Base-by-base conservation (phyloP, 805 yeast genomes). In the Ogataea zsoltii region DNA sequence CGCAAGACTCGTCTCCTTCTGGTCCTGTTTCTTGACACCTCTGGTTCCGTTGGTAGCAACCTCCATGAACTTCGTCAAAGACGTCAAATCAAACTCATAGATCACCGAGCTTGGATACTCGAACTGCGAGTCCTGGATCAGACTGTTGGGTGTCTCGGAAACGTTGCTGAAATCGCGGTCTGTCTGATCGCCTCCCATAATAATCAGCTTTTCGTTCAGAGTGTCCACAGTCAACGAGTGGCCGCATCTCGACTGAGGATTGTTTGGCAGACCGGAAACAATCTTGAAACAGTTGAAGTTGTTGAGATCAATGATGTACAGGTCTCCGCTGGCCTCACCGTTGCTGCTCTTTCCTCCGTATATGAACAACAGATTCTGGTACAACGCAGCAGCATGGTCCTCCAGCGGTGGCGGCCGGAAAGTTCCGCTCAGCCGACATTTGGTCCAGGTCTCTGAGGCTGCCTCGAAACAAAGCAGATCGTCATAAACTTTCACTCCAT, bases 121-220 rank as follows among this genome's bases (percentile, higher is more conserved):
- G 30, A 67, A 62, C 19, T 60, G 57, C n/a, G 60, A 49, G 23
- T 59, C 67, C 47, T 65, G 65, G 23, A 66, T 54, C 3, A 45
- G 41, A 7, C 50, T 41, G 39, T 53, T 53, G 25, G 49, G 38
- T 4, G 55, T 46, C 35, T 56, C 61, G 9, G 55, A 48, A 9
- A 60, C 55, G 31, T 51, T 51, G 5, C 46, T 32, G 37, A 61
- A 59, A 56, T 78, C 75, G 44, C 79, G 80, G 46, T 87, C 92
- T 51, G 80, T 77, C 54, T 82, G 77, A 65, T 89, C 96, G 47
- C 99, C 98, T 35, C 99, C 99, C 87, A 95, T 83, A 13, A 92
- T 79, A 11, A 91, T 61, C 29, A 92, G 60, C 65, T 83, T 87
- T 58, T 88, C 80, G 49, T 79, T 79, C 19, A 74, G 77, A 39